Evolutionary conservation across 345 rosid species (phyloP), one percentile per base, ranked within the genome.

Genomic region (Stellera chamaejasme): DNA sequence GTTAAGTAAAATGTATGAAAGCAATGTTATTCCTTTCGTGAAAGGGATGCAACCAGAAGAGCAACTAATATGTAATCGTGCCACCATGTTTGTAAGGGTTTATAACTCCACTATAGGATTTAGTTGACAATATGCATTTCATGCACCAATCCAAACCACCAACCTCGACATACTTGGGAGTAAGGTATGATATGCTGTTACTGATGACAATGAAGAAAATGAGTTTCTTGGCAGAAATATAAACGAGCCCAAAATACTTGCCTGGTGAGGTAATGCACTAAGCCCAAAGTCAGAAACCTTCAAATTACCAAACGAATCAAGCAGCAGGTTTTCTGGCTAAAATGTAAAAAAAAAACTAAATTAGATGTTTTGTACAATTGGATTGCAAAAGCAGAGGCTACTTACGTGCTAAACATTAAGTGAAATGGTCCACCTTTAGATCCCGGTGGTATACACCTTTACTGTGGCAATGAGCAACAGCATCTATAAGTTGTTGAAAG

Each of bases 361-460:
- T 52, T 25, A 67, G 53, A 59, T 39, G 39, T 32, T 5, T 51
- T 59, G 61, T 60, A 68, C 56, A 28, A 52, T 54, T 32, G 48
- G 52, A 48, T 39, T 44, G 28, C n/a, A 41, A 59, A 59, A 60
- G 16, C 67, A 52, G 49, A 50, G 48, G 15, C 32, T 26, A 46
- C 3, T n/a, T 27, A 52, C 42, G 45, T 53, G 44, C 32, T 56
- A 54, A 66, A 32, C 13, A 28, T 42, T 55, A 52, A 59, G 39
- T 39, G 52, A 43, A 45, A 14, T 39, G 23, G 55, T 36, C 52
- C 62, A 88, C 98, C 90, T 92, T 88, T 51, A 92, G 75, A 64
- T 92, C 98, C 69, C 98, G 82, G 66, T 92, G 98, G 79, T 80
- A 92, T 57, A 85, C 90, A 67, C 96, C 84, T 81, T 81, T 92